These are phyloP conservation scores for Ordospora pajunii DNA, from an alignment of 371 early-diverging fungal genomes.

Conservation along the genomic window DNA sequence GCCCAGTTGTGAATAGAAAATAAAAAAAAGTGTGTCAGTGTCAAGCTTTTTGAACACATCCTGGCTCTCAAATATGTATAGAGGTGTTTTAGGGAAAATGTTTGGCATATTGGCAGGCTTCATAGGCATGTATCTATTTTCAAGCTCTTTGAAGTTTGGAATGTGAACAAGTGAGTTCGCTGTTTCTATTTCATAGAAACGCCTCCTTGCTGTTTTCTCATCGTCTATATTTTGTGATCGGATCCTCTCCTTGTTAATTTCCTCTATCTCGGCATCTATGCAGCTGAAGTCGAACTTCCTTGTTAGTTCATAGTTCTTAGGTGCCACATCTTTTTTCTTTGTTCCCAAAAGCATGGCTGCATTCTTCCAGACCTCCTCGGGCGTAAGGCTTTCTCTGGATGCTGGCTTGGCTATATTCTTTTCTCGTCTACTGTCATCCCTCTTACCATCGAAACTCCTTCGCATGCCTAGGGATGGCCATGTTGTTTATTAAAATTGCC, in stretches of 20 bases:
- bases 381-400: constrained; percentile 25
- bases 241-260: constrained; percentile 20
- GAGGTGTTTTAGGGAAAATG: constrained; percentile 48
- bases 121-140: background rate
- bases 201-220: background rate
- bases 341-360: constrained; percentile 26
- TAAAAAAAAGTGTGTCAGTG: constrained; percentile 87
- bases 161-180: constrained; percentile 24
- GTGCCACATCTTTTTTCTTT: constrained; percentile 30
- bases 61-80: constrained; percentile 46
- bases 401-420: background rate
- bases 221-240: background rate
- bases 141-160: constrained; percentile 17
- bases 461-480: background rate
- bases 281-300: constrained; percentile 13
- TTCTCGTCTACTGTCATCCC: background rate
- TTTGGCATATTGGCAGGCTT: constrained; percentile 29
- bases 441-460: background rate
- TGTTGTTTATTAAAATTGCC: background rate
- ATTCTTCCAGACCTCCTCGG: constrained; percentile 49
- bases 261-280: constrained; percentile 13
- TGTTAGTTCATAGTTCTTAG: background rate
- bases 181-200: constrained; percentile 23
- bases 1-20: constrained; percentile 90
- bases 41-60: constrained; percentile 69